Percentiles rank a stretch among this genome's conserved stretches.
Conservation (phyloP, 495 filamentous ascomycete genomes). For the Achaetomiella virescens region DNA sequence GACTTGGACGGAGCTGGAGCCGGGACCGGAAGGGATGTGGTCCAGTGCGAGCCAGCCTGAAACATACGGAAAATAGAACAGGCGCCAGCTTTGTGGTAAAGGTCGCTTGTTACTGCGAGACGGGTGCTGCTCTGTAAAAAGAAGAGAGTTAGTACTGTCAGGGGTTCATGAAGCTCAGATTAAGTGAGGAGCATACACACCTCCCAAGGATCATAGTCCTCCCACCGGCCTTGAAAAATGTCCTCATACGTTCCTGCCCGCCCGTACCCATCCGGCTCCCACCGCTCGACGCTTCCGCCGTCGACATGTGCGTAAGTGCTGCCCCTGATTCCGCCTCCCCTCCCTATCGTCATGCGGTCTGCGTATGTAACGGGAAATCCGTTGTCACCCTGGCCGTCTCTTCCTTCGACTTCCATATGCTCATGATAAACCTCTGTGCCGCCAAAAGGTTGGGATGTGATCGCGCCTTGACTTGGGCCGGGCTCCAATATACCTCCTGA, state of each 20-base stretch:
- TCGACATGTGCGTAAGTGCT: constrained; percentile 53
- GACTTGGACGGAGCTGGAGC: constrained; percentile 51
- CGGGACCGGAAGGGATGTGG: constrained; percentile 56
- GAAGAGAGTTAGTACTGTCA: neutral
- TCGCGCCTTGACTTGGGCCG: constrained; percentile 64
- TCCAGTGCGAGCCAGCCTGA: constrained; percentile 79
- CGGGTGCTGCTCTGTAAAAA: constrained; percentile 49
- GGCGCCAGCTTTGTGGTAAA: constrained; percentile 75
- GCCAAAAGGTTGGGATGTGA: constrained; percentile 66
- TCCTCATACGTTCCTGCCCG: constrained; percentile 58
- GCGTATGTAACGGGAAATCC: constrained; percentile 61
- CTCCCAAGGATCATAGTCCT: constrained; percentile 79
- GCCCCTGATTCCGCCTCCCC: neutral
- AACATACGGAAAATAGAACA: constrained; percentile 86
- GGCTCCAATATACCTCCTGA: constrained; percentile 80
- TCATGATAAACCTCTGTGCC: constrained; percentile 69
- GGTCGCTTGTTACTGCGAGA: constrained; percentile 60
- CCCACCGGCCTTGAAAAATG: constrained; percentile 72
- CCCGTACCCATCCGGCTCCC: constrained; percentile 81
- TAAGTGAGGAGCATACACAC: constrained; percentile 11
- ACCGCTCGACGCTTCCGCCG: constrained; percentile 76
- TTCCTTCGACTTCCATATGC: constrained; percentile 66
- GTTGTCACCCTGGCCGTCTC: constrained; percentile 53
- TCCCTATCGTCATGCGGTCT: constrained; percentile 67
- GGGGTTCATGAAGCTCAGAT: too few species aligned